These are phyloP conservation scores for Fusarium metavorans DNA, from an alignment of 2,329 filamentous ascomycete genomes.

Conservation along the genomic window DNA sequence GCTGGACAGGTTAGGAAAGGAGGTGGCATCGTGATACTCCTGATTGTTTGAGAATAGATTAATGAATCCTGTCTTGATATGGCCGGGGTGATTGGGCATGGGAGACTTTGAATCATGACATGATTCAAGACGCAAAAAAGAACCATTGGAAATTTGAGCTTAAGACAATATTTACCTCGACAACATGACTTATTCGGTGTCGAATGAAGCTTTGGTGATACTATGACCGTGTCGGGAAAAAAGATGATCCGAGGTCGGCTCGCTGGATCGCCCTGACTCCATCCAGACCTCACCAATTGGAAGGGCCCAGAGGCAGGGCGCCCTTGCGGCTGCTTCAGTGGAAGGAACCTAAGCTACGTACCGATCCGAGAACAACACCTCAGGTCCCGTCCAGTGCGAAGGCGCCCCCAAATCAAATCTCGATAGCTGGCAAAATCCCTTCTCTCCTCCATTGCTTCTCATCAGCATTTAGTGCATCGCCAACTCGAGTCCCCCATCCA, in stretches of 20 bases:
- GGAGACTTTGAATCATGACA: background rate
- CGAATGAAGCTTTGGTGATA: background rate
- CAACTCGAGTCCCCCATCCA: conserved; percentile 18
- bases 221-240: background rate
- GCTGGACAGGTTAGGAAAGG: conserved; percentile 71
- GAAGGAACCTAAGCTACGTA: conserved; percentile 14
- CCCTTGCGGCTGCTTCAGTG: conserved; percentile 9
- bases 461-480: conserved; percentile 28
- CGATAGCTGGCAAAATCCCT: conserved; percentile 23
- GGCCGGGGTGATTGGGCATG: background rate
- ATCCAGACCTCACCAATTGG: conserved; percentile 5
- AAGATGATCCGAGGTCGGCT: background rate
- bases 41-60: conserved; percentile 31
- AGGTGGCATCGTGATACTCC: conserved; percentile 57
- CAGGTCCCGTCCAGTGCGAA: conserved; percentile 15
- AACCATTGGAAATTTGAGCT: background rate
- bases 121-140: background rate
- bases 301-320: background rate
- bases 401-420: conserved; percentile 27
- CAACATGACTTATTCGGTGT: background rate
- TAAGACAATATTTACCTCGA: background rate
- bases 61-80: conserved; percentile 22
- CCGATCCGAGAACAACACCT: conserved; percentile 37
- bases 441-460: conserved; percentile 21
- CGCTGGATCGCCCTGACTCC: background rate